These are phyloP conservation scores for Penicillium sp. DNA, from an alignment of 2,329 filamentous ascomycete species.

Conservation along the genomic window DNA sequence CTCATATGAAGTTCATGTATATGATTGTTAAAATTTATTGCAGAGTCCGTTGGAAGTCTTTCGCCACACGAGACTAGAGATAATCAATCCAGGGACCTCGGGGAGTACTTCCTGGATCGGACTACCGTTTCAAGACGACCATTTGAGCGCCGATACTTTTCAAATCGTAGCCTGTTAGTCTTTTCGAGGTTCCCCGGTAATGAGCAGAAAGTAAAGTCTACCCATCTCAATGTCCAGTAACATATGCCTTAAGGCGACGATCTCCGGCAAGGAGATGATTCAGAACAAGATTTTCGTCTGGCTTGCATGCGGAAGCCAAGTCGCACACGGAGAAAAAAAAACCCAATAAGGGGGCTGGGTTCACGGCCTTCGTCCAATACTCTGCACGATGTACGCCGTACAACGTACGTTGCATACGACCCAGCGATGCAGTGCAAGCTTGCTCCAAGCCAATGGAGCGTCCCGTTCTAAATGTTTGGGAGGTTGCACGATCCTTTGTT, in stretches of 20 bases:
- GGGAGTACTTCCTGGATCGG: no score
- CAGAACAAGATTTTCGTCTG: constrained; percentile 5
- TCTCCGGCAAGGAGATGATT: constrained; percentile 1
- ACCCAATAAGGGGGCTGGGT: constrained; percentile 15
- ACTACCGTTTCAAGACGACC: no score
- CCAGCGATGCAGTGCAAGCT: constrained; percentile 1
- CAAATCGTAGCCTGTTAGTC: no score
- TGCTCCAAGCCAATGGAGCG: background rate
- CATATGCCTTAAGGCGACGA: constrained; percentile 3
- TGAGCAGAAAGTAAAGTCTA: no score
- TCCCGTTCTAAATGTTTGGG: background rate
- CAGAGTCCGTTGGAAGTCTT: no score
- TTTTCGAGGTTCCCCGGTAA: no score
- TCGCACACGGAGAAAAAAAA: constrained; percentile 18
- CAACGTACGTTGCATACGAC: background rate
- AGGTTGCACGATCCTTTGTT: background rate
- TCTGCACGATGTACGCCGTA: constrained; percentile 3
- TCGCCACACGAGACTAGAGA: no score
- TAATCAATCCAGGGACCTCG: no score
- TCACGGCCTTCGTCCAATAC: constrained; percentile 7
- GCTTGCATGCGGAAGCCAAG: constrained; percentile 5
- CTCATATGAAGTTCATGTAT: no score
- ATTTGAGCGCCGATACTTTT: no score
- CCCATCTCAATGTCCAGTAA: no score
- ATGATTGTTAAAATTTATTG: no score